A percentile compares a stretch with the other conserved stretches of the same genome.
Evolutionary conservation across 2,329 filamentous ascomycete genomes (phyloP).

Genomic region (Apiospora saccharicola): DNA sequence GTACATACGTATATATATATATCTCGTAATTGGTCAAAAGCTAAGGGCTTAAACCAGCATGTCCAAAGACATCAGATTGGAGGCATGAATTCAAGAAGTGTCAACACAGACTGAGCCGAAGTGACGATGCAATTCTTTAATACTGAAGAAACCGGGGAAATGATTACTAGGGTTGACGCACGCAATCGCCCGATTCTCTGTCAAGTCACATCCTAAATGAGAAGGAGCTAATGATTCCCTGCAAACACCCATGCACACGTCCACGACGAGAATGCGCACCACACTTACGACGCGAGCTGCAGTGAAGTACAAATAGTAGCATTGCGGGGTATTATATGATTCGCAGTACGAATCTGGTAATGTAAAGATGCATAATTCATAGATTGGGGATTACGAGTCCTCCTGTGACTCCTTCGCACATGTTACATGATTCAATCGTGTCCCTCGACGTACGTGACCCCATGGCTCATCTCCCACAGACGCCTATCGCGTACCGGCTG

Average conservation of each 20-base stretch:
- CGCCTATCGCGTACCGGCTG: background rate
- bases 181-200: background rate
- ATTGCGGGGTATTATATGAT: background rate
- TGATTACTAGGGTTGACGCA: background rate
- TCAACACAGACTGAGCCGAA: background rate
- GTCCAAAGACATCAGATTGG: background rate
- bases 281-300: background rate
- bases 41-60: background rate
- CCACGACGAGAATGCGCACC: background rate
- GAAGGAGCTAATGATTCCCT: conserved; percentile 5
- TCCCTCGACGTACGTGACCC: background rate
- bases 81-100: background rate
- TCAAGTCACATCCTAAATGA: background rate
- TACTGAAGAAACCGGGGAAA: background rate
- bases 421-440: background rate
- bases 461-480: background rate
- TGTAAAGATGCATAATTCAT: background rate
- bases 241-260: background rate
- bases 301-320: background rate
- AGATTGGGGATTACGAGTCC: background rate
- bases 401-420: background rate
- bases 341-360: background rate
- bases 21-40: background rate
- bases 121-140: background rate
- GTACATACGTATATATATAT: background rate